phyloP scores from a whole-genome alignment of 2,329 filamentous ascomycete species.

The Sarocladium brachiariae region DNA sequence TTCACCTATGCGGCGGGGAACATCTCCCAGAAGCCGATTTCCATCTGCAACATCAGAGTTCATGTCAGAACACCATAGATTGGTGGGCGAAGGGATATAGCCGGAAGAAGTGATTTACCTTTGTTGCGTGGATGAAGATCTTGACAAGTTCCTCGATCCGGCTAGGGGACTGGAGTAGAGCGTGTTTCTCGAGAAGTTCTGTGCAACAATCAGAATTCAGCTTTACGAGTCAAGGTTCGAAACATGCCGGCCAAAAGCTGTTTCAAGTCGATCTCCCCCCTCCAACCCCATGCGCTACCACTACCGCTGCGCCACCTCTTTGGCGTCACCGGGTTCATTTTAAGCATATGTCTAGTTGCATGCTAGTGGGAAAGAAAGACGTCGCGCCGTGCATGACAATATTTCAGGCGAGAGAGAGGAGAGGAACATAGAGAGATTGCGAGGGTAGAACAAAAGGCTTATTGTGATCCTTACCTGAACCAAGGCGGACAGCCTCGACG shows the following conservation, averaged over 20 bases:
- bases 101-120: constrained; percentile 37
- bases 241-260: background rate
- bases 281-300: background rate
- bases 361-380: no score
- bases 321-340: no score
- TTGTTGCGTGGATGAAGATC: constrained; percentile 84
- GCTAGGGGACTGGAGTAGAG: constrained; percentile 62
- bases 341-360: no score
- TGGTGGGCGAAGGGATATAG: background rate
- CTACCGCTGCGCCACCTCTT: background rate
- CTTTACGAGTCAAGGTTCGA: background rate
- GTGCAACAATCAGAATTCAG: background rate
- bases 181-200: constrained; percentile 72
- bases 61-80: background rate
- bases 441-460: background rate
- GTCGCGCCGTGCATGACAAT: no score
- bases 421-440: background rate
- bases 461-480: constrained; percentile 50
- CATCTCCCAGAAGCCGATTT: constrained; percentile 51
- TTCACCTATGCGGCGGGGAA: constrained; percentile 28
- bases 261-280: background rate
- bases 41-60: constrained; percentile 32
- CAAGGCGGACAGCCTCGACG: constrained; percentile 59
- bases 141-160: constrained; percentile 75
- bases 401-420: background rate